Percentiles rank a stretch among this genome's conserved stretches.
These are phyloP conservation scores for Boeremia exigua DNA, from an alignment of 2,329 filamentous ascomycete genomes.

Conservation along the genomic window DNA sequence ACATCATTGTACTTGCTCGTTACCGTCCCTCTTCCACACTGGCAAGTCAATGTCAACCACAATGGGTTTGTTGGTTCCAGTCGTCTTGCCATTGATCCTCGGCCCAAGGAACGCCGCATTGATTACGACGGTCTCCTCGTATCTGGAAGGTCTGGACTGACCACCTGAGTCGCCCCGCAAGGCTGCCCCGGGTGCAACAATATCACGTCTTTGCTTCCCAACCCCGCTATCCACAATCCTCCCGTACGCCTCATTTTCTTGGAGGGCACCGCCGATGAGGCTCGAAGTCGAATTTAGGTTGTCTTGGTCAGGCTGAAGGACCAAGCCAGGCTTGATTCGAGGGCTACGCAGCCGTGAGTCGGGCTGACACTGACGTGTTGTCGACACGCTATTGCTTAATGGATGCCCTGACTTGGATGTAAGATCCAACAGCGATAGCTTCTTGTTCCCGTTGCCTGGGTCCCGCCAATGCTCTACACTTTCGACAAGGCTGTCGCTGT, in stretches of 20 bases:
- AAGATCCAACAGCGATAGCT: conserved; percentile 68
- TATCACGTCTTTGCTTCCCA: conserved; percentile 28
- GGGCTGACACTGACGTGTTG: conserved; percentile 36
- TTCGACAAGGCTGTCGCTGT: conserved; percentile 23
- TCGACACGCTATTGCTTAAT: conserved; percentile 27
- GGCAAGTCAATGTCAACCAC: conserved; percentile 82
- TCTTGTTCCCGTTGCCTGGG: conserved; percentile 63
- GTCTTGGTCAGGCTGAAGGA: conserved; percentile 28
- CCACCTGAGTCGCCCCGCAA: conserved; percentile 10
- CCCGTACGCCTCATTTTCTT: conserved; percentile 31
- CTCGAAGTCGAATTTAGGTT: conserved; percentile 32
- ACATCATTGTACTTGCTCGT: conserved; percentile 20
- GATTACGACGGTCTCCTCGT: conserved; percentile 73
- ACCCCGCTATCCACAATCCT: conserved; percentile 26
- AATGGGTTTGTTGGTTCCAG: conserved; percentile 76
- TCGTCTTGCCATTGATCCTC: conserved; percentile 62
- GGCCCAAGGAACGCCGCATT: conserved; percentile 79
- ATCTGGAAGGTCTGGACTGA: conserved; percentile 14
- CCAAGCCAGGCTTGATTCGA: conserved; percentile 30
- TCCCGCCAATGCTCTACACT: conserved; percentile 62
- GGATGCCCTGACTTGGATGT: conserved; percentile 49
- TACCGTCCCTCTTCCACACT: conserved; percentile 50
- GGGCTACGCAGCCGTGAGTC: conserved; percentile 15
- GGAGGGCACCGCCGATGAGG: conserved; percentile 24
- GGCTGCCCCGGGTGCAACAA: conserved; percentile 31